phyloP scores from a whole-genome alignment of 441 rosid genomes.

The Hura crepitans region DNA sequence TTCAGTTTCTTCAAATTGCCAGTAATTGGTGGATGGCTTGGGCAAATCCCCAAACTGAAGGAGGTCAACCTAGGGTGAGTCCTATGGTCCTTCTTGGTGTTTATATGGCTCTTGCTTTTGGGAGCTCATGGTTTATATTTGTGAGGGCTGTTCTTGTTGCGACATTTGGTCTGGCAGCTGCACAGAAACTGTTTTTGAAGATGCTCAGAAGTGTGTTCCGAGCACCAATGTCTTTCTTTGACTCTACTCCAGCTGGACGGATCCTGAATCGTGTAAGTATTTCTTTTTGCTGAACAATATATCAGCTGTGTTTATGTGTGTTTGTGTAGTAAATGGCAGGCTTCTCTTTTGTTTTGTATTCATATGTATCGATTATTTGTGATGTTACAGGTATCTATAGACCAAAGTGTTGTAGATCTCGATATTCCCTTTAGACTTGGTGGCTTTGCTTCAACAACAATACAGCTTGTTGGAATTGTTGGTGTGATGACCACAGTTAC shows the following conservation, averaged over 20 bases:
- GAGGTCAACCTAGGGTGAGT: slow-evolving; percentile 75
- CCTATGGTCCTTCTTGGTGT: slow-evolving; percentile 81
- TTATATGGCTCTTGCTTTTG: slow-evolving; percentile 96
- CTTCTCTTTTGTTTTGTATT: neutral
- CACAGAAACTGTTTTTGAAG: slow-evolving; percentile 85
- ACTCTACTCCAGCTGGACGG: slow-evolving; percentile 97
- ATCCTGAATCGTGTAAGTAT: slow-evolving; percentile 91
- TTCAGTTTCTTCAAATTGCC: slow-evolving; percentile 98
- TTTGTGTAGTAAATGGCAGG: neutral
- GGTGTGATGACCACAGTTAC: slow-evolving; percentile 95
- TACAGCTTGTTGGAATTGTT: slow-evolving; percentile 93
- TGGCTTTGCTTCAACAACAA: slow-evolving; percentile 98
- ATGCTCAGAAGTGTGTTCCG: slow-evolving; percentile 94
- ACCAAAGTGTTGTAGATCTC: slow-evolving; percentile 99
- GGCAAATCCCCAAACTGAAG: slow-evolving; percentile 99
- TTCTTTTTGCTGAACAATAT: slow-evolving; percentile 2
- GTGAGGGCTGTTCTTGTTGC: slow-evolving; percentile 97
- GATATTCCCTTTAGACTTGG: slow-evolving; percentile 99
- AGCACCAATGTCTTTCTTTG: slow-evolving; percentile 99
- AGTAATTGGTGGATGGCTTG: slow-evolving; percentile 99
- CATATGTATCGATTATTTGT: slow-evolving; percentile 13
- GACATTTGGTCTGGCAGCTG: slow-evolving; percentile 96
- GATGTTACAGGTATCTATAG: slow-evolving; percentile 76
- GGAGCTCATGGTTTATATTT: slow-evolving; percentile 94
- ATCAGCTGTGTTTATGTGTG: neutral